Evolutionary conservation across 164 flowering plant species (phyloP).

Genomic region (Tetracentron sinense): DNA sequence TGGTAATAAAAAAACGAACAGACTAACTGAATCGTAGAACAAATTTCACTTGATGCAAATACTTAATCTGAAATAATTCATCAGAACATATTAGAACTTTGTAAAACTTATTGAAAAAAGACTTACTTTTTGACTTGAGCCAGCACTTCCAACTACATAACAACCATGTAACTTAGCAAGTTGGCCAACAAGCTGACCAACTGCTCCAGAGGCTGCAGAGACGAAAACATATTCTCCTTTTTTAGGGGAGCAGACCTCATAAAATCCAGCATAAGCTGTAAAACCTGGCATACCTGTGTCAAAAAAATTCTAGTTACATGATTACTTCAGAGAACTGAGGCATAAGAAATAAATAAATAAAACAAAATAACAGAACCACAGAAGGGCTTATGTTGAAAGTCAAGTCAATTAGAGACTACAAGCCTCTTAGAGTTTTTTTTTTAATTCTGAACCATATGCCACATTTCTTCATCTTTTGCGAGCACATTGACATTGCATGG

Average conservation of each 20-base stretch:
- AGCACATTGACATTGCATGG: too few species aligned
- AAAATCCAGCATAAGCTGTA: slow-evolving; percentile 78
- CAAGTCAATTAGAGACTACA: too few species aligned
- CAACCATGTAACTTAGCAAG: slow-evolving; percentile 77
- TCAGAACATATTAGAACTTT: too few species aligned
- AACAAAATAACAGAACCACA: too few species aligned
- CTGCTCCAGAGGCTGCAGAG: slow-evolving; percentile 84
- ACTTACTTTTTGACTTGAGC: slow-evolving; percentile 48
- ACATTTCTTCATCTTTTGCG: too few species aligned
- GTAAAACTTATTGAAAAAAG: background rate
- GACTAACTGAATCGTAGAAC: background rate
- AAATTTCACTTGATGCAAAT: too few species aligned
- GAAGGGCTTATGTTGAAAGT: too few species aligned
- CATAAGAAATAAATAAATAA: background rate
- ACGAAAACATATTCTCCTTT: slow-evolving; percentile 63
- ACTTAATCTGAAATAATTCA: too few species aligned
- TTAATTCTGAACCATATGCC: too few species aligned
- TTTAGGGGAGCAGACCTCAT: slow-evolving; percentile 61
- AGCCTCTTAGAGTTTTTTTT: too few species aligned
- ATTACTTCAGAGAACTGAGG: slow-evolving; percentile 2
- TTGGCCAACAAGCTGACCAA: slow-evolving; percentile 84
- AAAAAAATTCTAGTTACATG: background rate
- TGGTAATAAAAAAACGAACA: background rate
- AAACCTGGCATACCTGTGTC: slow-evolving; percentile 73
- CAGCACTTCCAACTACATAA: slow-evolving; percentile 84